Evolutionary conservation across 2,329 filamentous ascomycete genomes (phyloP).

Genomic region (Ceratocystis cubensis): DNA sequence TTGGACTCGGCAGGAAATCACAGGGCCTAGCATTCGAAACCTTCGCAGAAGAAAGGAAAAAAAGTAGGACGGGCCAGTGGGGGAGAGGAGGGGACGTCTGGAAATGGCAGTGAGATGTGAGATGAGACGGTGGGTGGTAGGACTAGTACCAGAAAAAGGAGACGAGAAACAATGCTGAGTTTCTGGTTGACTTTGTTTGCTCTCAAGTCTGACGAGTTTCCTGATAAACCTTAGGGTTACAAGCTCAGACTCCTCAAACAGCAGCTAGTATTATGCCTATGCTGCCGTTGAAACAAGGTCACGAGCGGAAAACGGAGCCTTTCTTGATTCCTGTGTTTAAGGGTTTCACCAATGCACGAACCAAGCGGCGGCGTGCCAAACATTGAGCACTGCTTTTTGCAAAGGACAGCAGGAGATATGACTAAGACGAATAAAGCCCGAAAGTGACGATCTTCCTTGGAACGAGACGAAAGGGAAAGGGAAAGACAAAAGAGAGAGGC

Average conservation of each 20-base stretch:
- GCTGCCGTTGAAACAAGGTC: slow-evolving; percentile 3
- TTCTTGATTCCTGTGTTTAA: background rate
- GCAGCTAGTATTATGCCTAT: background rate
- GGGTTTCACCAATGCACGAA: background rate
- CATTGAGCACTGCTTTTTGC: background rate
- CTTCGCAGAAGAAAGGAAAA: background rate
- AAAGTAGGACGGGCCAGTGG: background rate
- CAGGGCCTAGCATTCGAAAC: background rate
- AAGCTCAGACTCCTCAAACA: background rate
- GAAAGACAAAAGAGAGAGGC: too few species aligned
- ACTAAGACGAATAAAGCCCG: background rate
- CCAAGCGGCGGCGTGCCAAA: background rate
- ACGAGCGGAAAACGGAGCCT: background rate
- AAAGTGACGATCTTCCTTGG: background rate
- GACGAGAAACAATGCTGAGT: background rate
- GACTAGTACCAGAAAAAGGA: background rate
- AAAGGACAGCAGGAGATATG: too few species aligned
- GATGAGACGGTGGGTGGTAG: slow-evolving; percentile 5
- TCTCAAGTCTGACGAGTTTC: background rate
- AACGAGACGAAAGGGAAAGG: too few species aligned
- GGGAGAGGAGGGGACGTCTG: background rate
- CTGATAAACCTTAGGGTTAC: background rate
- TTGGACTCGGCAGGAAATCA: slow-evolving; percentile 2
- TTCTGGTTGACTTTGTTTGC: too few species aligned
- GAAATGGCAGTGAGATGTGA: background rate